A percentile compares a stretch with the other conserved stretches of the same genome.
Evolutionary conservation across 169 alveolate genomes (phyloP).

Genomic region (Amoebophrya sp.): DNA sequence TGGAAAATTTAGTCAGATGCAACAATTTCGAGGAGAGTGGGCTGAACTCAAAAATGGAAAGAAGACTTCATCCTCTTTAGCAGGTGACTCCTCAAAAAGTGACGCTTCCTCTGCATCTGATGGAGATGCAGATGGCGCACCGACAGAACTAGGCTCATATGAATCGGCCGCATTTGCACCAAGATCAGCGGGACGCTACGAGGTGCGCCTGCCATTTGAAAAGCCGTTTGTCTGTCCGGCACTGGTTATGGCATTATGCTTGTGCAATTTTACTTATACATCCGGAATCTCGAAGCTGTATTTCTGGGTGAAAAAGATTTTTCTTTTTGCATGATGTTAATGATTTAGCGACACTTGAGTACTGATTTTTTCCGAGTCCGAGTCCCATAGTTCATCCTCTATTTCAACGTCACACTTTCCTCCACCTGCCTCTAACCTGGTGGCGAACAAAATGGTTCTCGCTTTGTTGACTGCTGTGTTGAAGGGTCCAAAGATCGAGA

Average conservation of each 20-base stretch:
- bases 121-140: neutral
- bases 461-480: neutral
- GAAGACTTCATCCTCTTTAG: neutral
- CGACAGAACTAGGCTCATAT: too few relatives aligned
- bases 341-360: too few relatives aligned
- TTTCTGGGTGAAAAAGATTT: too few relatives aligned
- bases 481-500: slow-evolving; percentile 2
- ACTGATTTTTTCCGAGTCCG: too few relatives aligned
- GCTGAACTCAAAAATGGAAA: neutral
- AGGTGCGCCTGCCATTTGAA: slow-evolving; percentile 9
- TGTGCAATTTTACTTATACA: neutral
- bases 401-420: too few relatives aligned
- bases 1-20: neutral
- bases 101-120: neutral
- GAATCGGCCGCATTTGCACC: too few relatives aligned
- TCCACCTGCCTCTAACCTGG: too few relatives aligned
- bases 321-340: too few relatives aligned
- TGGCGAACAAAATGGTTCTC: neutral
- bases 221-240: neutral
- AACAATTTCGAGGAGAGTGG: neutral
- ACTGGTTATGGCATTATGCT: neutral
- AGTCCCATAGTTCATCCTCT: too few relatives aligned
- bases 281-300: too few relatives aligned
- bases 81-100: too few relatives aligned
- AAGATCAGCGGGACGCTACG: neutral